Base-by-base conservation (phyloP, 2,329 filamentous ascomycete genomes). In the Xylariaceae sp. region DNA sequence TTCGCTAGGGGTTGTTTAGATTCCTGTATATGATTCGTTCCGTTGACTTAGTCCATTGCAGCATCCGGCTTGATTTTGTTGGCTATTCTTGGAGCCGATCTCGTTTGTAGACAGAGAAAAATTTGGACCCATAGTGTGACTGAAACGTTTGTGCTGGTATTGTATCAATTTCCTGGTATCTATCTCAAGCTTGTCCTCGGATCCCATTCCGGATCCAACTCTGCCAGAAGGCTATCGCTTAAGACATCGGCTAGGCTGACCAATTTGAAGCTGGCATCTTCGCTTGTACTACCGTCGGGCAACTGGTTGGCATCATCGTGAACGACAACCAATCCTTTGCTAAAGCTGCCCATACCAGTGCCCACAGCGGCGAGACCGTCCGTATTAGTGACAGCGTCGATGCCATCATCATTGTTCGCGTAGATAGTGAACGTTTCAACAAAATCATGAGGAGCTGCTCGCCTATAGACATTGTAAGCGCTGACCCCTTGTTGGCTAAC, bases 221-320 rank as follows among this genome's bases (percentile, higher is more conserved):
- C 57, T 2, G 58, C 51, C 39, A 69, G 38, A 19, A 71, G 38
- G 19, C 55, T 55, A 3, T 58, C 58, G 0, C 62, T 62, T 4
- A 72, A 51, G 1, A 73, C 56, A 43, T 65, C 63, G 34, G 62
- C 62, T 29, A 73, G 48, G 34, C 62, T 65, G 3, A 73, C 58
- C 13, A 77, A 40, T 59, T 78, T 78, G 50, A 74, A 77, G 43
- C 69, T 74, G 1, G 73, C 71, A 45, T 71, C 61, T 0, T 61
- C 57, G 17, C 66, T 72, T 1, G 69, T 73, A 3, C 65, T 64
- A 0, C 72, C 72, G 4, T 54, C 65, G 0, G 65, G 57, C 7
- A 74, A 53, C 56, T 76, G 66, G 42, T 78, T 78, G 3, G 69
- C 68, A 53, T 78, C 74, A 46, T 78, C 73, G 43, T 77, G 73